Percentiles rank a stretch among this genome's conserved stretches.
phyloP scores from a whole-genome alignment of 805 yeast genomes.

The Middelhovenomyces tepae region DNA sequence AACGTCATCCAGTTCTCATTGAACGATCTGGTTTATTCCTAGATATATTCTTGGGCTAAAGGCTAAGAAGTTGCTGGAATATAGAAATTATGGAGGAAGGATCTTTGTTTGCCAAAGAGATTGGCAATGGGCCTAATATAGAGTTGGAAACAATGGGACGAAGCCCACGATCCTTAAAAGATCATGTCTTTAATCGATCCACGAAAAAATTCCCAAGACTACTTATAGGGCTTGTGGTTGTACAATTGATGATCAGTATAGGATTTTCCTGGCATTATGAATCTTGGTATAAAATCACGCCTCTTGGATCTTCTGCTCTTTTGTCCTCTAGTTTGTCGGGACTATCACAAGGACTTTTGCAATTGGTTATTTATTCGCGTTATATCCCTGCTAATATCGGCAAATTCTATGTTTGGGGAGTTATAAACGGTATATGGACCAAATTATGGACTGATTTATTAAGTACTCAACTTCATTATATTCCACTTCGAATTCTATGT shows the following conservation, averaged over 20 bases:
- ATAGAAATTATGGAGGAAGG: too few relatives aligned
- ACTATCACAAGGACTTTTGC: constrained; percentile 26
- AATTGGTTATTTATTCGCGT: constrained; percentile 14
- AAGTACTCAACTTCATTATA: constrained; percentile 15
- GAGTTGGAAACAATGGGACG: too few relatives aligned
- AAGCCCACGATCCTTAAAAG: too few relatives aligned
- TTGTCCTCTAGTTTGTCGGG: constrained; percentile 25
- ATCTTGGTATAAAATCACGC: constrained; percentile 14
- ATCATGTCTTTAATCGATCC: too few relatives aligned
- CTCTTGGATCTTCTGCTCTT: constrained; percentile 26
- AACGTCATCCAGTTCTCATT: too few relatives aligned
- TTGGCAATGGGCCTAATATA: too few relatives aligned
- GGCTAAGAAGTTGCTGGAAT: too few relatives aligned
- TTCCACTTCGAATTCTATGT: constrained; percentile 19
- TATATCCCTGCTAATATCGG: constrained; percentile 12
- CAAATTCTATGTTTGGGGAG: constrained; percentile 32
- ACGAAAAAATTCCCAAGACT: too few relatives aligned
- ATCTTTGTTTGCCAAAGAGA: too few relatives aligned
- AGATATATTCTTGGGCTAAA: too few relatives aligned
- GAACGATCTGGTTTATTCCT: too few relatives aligned
- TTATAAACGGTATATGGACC: constrained; percentile 28
- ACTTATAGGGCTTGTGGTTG: not conserved
- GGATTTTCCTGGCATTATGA: not conserved
- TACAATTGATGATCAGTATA: not conserved
- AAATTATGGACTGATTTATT: constrained; percentile 30